Conservation (phyloP, 1,284 basidiomycete genomes). For the Athelia sp. region DNA sequence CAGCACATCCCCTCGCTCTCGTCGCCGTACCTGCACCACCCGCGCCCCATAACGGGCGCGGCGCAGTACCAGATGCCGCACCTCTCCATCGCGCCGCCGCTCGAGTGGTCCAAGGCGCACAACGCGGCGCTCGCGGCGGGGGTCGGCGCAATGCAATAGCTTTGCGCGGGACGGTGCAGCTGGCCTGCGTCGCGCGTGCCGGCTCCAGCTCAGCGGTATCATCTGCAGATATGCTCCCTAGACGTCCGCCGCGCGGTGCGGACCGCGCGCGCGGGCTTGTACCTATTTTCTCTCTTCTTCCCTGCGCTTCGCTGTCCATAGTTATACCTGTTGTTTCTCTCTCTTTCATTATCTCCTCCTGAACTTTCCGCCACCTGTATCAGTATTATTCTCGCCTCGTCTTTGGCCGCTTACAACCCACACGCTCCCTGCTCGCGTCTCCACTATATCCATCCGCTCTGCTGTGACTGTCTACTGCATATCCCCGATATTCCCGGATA, state of each 20-base stretch:
- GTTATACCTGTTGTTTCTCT: background rate
- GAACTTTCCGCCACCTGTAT: background rate
- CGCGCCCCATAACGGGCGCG: slow-evolving; percentile 25
- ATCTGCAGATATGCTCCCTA: too few relatives aligned
- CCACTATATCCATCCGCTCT: background rate
- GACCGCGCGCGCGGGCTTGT: background rate
- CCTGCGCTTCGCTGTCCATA: slow-evolving; percentile 1
- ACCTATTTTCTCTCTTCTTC: background rate
- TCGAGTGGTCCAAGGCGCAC: background rate
- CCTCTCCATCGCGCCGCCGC: background rate
- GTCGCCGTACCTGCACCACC: slow-evolving; percentile 35
- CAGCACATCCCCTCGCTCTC: slow-evolving; percentile 12
- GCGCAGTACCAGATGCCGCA: slow-evolving; percentile 25
- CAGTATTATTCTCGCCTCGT: too few relatives aligned
- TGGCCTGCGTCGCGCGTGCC: too few relatives aligned
- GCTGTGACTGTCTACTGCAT: background rate
- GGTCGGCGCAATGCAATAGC: too few relatives aligned
- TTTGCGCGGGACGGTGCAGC: too few relatives aligned
- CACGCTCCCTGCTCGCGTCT: background rate
- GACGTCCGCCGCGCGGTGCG: background rate
- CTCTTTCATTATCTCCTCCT: background rate
- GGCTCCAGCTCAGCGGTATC: too few relatives aligned
- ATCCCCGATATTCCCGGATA: too few relatives aligned
- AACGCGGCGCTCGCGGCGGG: background rate
- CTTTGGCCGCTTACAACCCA: background rate